phyloP scores from a whole-genome alignment of 2,329 filamentous ascomycete species.

The Neonectria hederae region DNA sequence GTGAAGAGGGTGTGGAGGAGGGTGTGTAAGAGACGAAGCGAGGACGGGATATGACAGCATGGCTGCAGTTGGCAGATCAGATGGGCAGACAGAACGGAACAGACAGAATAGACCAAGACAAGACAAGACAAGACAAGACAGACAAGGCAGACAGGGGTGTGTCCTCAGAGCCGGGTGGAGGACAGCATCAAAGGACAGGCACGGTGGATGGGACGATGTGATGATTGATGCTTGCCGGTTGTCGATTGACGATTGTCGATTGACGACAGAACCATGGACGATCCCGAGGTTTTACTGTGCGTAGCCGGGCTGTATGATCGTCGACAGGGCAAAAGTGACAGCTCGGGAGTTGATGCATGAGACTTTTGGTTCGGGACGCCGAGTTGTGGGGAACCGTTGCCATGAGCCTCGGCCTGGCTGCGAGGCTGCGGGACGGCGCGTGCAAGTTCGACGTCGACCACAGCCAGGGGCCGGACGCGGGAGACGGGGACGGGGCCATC shows the following conservation, averaged over 20 bases:
- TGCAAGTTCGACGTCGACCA: conserved; percentile 1
- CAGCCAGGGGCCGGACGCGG: neutral
- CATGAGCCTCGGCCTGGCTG: conserved; percentile 20
- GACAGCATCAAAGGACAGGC: conserved; percentile 2
- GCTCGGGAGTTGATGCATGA: conserved; percentile 10
- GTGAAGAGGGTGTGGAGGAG: conserved; percentile 30
- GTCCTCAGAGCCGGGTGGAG: neutral
- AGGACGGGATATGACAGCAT: conserved; percentile 30
- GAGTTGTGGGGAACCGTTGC: conserved; percentile 11
- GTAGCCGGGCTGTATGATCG: neutral
- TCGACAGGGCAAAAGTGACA: neutral
- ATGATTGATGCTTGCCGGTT: neutral
- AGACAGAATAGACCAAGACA: neutral
- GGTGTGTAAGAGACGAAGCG: conserved; percentile 28
- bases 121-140: neutral
- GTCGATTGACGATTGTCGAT: neutral
- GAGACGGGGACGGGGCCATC: conserved; percentile 8
- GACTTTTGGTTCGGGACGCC: conserved; percentile 1
- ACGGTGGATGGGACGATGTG: neutral
- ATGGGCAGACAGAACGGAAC: no score
- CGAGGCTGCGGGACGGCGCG: conserved; percentile 6
- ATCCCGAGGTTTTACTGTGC: neutral
- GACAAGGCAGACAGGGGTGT: conserved; percentile 13
- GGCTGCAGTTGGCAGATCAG: conserved; percentile 30
- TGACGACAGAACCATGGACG: neutral